Evolutionary conservation across 2,329 filamentous ascomycete species (phyloP).

Genomic region (Erysiphe pulchra): DNA sequence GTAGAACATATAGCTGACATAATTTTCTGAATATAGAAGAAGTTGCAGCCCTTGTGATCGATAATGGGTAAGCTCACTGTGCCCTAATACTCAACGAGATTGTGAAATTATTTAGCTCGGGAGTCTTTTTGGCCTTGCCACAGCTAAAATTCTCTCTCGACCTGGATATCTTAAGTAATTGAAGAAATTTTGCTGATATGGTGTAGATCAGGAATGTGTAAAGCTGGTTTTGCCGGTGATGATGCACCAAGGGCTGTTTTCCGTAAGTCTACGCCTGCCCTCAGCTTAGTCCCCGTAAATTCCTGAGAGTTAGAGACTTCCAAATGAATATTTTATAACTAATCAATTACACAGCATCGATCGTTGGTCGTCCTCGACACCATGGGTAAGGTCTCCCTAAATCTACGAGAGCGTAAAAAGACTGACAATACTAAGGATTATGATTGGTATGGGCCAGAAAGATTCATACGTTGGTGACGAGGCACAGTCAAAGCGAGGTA

Average conservation of each 20-base stretch:
- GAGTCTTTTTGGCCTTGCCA: not conserved
- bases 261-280: constrained; percentile 47
- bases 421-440: constrained; percentile 44
- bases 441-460: constrained; percentile 99
- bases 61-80: constrained; percentile 87
- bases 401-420: constrained; percentile 2
- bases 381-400: constrained; percentile 54
- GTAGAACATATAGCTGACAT: constrained; percentile 7
- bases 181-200: constrained; percentile 6
- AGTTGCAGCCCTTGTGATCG: constrained; percentile 99
- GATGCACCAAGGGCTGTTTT: constrained; percentile 99
- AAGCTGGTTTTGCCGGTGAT: constrained; percentile 99
- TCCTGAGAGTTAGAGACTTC: no score
- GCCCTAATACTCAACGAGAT: not conserved
- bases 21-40: constrained; percentile 43
- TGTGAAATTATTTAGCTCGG: not conserved
- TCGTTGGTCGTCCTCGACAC: constrained; percentile 97
- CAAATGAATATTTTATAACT: constrained; percentile 1
- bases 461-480: constrained; percentile 99
- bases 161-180: not conserved
- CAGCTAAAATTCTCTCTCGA: not conserved
- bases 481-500: constrained; percentile 99
- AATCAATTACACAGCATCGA: constrained; percentile 44
- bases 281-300: not conserved
- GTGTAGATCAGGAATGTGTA: constrained; percentile 97